phyloP scores from a whole-genome alignment of 805 yeast genomes.

The Metschnikowia dekortorum region DNA sequence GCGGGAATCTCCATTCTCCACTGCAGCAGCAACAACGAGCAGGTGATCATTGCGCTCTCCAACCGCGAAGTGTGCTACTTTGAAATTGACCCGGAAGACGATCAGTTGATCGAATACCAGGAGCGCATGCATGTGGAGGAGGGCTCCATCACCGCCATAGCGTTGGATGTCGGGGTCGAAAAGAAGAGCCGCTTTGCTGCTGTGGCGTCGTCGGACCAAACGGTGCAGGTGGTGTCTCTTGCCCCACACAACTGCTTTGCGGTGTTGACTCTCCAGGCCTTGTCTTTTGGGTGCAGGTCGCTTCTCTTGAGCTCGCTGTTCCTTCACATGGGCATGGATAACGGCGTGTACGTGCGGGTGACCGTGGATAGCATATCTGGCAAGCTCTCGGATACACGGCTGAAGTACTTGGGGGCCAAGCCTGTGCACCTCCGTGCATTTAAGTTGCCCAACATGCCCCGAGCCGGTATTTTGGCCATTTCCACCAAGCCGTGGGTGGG shows the following conservation, averaged over 20 bases:
- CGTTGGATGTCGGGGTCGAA: slow-evolving; percentile 44
- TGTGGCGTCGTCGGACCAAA: slow-evolving; percentile 66
- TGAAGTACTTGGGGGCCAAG: slow-evolving; percentile 68
- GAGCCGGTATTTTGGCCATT: slow-evolving; percentile 42
- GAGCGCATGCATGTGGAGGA: slow-evolving; percentile 53
- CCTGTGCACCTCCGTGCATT: slow-evolving; percentile 50
- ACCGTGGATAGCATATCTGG: slow-evolving; percentile 58
- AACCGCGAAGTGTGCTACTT: slow-evolving; percentile 77
- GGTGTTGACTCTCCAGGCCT: slow-evolving; percentile 57
- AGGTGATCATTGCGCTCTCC: slow-evolving; percentile 66
- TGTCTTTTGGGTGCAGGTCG: slow-evolving; percentile 44
- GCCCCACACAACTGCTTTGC: slow-evolving; percentile 58
- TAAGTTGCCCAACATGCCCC: slow-evolving; percentile 16
- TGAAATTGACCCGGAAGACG: slow-evolving; percentile 59
- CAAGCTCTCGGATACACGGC: slow-evolving; percentile 52
- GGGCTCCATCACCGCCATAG: slow-evolving; percentile 45
- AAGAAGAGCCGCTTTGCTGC: slow-evolving; percentile 56
- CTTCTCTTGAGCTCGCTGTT: slow-evolving; percentile 26
- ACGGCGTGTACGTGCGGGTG: slow-evolving; percentile 73
- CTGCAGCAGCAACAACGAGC: slow-evolving; percentile 63
- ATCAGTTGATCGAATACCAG: slow-evolving; percentile 66
- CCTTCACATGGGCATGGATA: slow-evolving; percentile 77
- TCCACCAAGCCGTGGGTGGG: slow-evolving; percentile 58
- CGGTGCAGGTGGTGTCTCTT: slow-evolving; percentile 64
- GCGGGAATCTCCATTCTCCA: slow-evolving; percentile 59